phyloP scores from a whole-genome alignment of 1,284 basidiomycete species.

The Cutaneotrichosporon dermatis region DNA sequence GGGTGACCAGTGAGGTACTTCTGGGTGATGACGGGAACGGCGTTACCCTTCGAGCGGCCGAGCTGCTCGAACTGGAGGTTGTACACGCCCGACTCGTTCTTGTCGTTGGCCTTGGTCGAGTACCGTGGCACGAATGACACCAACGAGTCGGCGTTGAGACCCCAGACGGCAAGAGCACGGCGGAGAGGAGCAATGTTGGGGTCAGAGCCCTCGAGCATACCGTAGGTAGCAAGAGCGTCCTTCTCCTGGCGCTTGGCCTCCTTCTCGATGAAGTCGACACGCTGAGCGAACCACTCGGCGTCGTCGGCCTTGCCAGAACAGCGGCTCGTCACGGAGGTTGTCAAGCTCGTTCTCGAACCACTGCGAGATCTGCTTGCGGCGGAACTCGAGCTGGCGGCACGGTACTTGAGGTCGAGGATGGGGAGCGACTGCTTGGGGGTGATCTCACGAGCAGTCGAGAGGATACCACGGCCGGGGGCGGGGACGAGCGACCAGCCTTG shows the following conservation, averaged over 20 bases:
- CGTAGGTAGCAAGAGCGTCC: constrained; percentile 80
- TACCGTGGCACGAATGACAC: constrained; percentile 59
- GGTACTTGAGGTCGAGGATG: constrained; percentile 77
- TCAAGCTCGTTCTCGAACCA: constrained; percentile 87
- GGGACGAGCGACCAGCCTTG: constrained; percentile 91
- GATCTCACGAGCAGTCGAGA: constrained; percentile 75
- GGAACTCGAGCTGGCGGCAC: constrained; percentile 89
- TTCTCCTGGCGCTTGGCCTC: constrained; percentile 88
- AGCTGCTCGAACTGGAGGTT: constrained; percentile 87
- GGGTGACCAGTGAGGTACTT: constrained; percentile 94
- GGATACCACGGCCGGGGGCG: constrained; percentile 83
- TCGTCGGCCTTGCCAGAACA: constrained; percentile 56
- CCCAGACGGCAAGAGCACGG: constrained; percentile 93
- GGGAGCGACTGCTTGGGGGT: constrained; percentile 65
- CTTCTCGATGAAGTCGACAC: constrained; percentile 76
- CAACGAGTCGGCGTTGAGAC: constrained; percentile 82
- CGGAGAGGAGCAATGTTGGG: constrained; percentile 83
- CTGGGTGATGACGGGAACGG: constrained; percentile 93
- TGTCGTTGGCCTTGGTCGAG: constrained; percentile 97
- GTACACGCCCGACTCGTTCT: constrained; percentile 97
- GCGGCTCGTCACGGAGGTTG: constrained; percentile 72
- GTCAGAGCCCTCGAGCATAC: constrained; percentile 85
- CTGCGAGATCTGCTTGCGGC: constrained; percentile 84
- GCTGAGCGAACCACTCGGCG: constrained; percentile 65
- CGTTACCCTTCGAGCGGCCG: constrained; percentile 85